Base-by-base conservation (phyloP, 352 stramenopile species). In the Phytophthora boehmeriae region DNA sequence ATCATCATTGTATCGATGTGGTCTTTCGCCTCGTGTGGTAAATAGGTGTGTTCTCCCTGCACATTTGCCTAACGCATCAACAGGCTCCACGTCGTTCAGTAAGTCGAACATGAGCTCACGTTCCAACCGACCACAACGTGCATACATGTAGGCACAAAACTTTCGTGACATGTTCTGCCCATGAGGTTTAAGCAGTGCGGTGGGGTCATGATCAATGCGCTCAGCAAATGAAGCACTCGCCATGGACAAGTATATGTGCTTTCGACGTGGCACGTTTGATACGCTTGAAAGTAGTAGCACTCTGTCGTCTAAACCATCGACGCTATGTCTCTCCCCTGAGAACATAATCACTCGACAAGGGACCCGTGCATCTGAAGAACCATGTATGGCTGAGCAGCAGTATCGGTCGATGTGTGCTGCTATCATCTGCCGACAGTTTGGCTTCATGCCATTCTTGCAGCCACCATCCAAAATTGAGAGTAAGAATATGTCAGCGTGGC, bases 141-240 rank as follows among this genome's bases (percentile, higher is more conserved):
- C 63, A 48, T 76, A 78, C 57, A 82, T 52, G 46, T 84, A 84
- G 8, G 74, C 59, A 28, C 75, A 86, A 32, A 84, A 81, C 28
- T 50, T 64, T 14, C 20, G 42, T 22, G 38, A 17, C 23, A 14
- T 35, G 36, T 9, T 44, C 6, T 44, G 2, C 25, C 3, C 43
- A 22, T 20, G 46, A 25, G 36, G 10, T 11, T 23, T 6, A n/a
- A 86, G 39, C 9, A 86, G 43, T 17, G 68, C 27, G 0, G 59
- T 10, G 11, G 76, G 76, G 1, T 50, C 60, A 28, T 75, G 54
- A 5, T 67, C 55, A 13, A 54, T 6, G 1, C 61, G 55, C 49
- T 81, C 76, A 1, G 52, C 71, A 25, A 88, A 86, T 1, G 65
- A 67, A 13, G 43, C 53, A 23, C 67, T 73, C 8, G 73, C 75